These are phyloP conservation scores for Fallopia convolvulus DNA, from an alignment of 148 eudicot genomes.

Conservation along the genomic window DNA sequence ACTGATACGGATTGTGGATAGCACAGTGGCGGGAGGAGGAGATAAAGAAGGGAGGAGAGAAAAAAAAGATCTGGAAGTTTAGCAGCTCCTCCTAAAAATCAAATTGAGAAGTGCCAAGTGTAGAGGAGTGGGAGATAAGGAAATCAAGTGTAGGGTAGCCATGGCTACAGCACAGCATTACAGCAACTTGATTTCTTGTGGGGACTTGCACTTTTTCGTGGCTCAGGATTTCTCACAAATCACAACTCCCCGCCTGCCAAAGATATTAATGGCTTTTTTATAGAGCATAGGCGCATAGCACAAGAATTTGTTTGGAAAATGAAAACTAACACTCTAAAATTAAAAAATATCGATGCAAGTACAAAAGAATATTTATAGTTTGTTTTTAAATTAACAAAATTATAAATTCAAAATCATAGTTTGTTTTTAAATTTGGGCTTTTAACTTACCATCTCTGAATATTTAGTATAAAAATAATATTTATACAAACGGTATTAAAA, in stretches of 20 bases:
- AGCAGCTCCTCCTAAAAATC: background rate
- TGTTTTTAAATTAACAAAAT: too few species aligned
- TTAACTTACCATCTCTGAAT: too few species aligned
- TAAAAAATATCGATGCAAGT: too few species aligned
- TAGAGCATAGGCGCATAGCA: too few species aligned
- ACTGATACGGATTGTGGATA: background rate
- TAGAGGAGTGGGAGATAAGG: background rate
- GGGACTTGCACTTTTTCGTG: background rate
- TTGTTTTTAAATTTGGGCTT: too few species aligned
- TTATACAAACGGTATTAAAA: too few species aligned
- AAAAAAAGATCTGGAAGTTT: background rate
- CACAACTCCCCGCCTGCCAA: background rate
- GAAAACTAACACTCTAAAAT: too few species aligned
- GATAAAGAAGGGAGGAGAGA: background rate
- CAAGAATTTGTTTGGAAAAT: too few species aligned
- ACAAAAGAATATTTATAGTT: too few species aligned
- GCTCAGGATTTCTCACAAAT: background rate
- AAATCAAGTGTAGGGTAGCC: background rate
- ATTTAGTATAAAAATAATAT: too few species aligned
- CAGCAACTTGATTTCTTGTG: background rate
- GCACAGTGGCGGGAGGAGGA: background rate
- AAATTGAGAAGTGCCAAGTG: background rate
- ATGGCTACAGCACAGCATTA: conserved; percentile 1
- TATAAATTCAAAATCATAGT: too few species aligned
- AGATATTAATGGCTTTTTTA: too few species aligned